Evolutionary conservation across 768 basidiomycete species (phyloP), one percentile per base, ranked within the genome.

Genomic region (Fibroporia radiculosa): DNA sequence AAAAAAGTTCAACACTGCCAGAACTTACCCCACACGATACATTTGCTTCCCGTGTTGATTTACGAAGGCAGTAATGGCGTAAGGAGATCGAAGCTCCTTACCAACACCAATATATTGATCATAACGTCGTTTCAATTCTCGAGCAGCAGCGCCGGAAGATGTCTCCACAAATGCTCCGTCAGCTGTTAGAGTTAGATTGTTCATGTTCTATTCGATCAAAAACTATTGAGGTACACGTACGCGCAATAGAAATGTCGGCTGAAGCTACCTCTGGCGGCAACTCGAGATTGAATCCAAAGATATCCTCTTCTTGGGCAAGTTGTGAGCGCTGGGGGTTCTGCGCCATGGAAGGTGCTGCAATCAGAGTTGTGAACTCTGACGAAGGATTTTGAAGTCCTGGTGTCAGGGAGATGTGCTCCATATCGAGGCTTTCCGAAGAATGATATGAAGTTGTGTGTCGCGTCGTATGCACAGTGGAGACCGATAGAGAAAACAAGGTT

Each of bases 91-190:
- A 10, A 80, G 69, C 48, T 77, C 70, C 55, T 74, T 72, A 13
- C 77, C 73, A 24, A 90, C 83, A 11, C 85, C 82, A 27, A 78
- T 61, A 33, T 73, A 65, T 40, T 79, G 75, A 60, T 92, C 89
- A 56, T 83, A 86, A 23, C 75, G 72, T 55, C 72, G 72, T 71
- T 91, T 92, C 44, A 91, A 68, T 53, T 85, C 84, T 31, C 78
- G 76, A 11, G 87, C 87, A 23, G 82, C 85, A 12, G 73, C 69
- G 2, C 80, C 85, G 41, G 82, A 86, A 4, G 86, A 76, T 1
- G 85, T 90, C 56, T 92, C 88, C 18, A 90, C 77, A 59, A 82
- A 91, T 33, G 71, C 82, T 45, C 78, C 79, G 57, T 91, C 84
- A 53, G 74, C 87, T 76, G 73, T 23, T 38, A 24, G 41, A 23